phyloP scores from a whole-genome alignment of 306 rosid species.

The Carpinus fangiana region DNA sequence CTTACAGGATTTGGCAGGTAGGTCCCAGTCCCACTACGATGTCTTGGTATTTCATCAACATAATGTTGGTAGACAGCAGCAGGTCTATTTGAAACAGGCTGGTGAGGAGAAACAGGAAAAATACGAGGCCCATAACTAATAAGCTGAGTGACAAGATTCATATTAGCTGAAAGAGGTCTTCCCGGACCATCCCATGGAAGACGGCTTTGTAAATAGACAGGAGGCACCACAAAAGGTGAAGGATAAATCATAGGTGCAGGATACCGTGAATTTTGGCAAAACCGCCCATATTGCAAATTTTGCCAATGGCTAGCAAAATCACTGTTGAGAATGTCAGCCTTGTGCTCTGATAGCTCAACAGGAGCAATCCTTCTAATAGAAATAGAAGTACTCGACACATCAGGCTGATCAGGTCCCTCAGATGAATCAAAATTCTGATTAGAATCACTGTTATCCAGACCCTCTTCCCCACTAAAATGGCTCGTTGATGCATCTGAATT shows the following conservation, averaged over 20 bases:
- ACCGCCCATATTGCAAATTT: conserved; percentile 78
- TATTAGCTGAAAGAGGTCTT: conserved; percentile 75
- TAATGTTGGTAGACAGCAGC: conserved; percentile 64
- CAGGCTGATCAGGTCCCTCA: conserved; percentile 56
- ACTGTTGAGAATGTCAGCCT: conserved; percentile 79
- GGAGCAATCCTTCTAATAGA: conserved; percentile 46
- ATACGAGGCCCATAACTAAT: conserved; percentile 68
- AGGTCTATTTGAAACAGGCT: conserved; percentile 75
- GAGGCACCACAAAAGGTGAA: conserved; percentile 67
- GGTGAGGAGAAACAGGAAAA: conserved; percentile 76
- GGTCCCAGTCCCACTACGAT: conserved; percentile 95
- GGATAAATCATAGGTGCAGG: conserved; percentile 56
- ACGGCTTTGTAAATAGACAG: conserved; percentile 77
- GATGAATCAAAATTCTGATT: conserved; percentile 62
- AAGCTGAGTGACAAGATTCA: conserved; percentile 53
- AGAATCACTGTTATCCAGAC: conserved; percentile 61
- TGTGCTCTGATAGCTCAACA: conserved; percentile 50
- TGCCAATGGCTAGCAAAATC: conserved; percentile 82
- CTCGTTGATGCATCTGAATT: conserved; percentile 65
- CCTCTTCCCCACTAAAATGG: conserved; percentile 62
- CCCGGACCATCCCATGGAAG: conserved; percentile 94
- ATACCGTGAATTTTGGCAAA: conserved; percentile 60
- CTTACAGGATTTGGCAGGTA: conserved; percentile 98
- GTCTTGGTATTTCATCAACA: conserved; percentile 78
- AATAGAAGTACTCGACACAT: conserved; percentile 52